Percentiles rank a stretch among this genome's conserved stretches.
phyloP scores from a whole-genome alignment of 805 yeast genomes.

The Sungouiozyma intestinalis region DNA sequence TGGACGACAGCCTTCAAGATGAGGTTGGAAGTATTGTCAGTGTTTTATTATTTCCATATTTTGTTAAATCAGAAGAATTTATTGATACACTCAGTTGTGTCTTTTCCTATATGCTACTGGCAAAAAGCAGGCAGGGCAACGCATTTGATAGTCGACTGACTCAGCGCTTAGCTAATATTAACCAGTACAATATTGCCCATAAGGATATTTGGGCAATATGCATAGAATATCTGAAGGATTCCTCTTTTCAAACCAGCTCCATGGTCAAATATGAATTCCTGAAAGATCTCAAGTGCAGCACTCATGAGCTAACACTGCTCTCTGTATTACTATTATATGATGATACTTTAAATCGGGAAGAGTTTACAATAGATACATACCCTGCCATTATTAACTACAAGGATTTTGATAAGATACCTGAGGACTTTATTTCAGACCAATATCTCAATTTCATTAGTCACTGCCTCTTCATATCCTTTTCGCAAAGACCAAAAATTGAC shows the following conservation, averaged over 20 bases:
- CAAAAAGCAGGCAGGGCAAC: neutral
- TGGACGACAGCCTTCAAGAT: slow-evolving; percentile 6
- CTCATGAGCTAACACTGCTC: slow-evolving; percentile 7
- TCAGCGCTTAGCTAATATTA: neutral
- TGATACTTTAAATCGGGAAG: slow-evolving; percentile 3
- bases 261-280: slow-evolving; percentile 11
- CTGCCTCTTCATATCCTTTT: neutral
- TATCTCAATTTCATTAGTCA: neutral
- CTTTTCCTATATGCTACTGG: slow-evolving; percentile 9
- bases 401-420: neutral
- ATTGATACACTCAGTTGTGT: slow-evolving; percentile 3
- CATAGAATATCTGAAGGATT: neutral
- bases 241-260: neutral
- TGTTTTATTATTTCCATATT: slow-evolving; percentile 3
- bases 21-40: slow-evolving; percentile 10
- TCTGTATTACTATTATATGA: slow-evolving; percentile 12
- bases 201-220: slow-evolving; percentile 1
- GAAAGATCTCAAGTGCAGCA: slow-evolving; percentile 1
- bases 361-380: neutral
- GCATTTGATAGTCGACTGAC: neutral
- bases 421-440: neutral
- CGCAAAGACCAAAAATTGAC: neutral
- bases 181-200: neutral
- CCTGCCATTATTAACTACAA: neutral
- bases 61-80: neutral